These are phyloP conservation scores for Pugionium dolabratum DNA, from an alignment of 345 rosid genomes.

Conservation along the genomic window DNA sequence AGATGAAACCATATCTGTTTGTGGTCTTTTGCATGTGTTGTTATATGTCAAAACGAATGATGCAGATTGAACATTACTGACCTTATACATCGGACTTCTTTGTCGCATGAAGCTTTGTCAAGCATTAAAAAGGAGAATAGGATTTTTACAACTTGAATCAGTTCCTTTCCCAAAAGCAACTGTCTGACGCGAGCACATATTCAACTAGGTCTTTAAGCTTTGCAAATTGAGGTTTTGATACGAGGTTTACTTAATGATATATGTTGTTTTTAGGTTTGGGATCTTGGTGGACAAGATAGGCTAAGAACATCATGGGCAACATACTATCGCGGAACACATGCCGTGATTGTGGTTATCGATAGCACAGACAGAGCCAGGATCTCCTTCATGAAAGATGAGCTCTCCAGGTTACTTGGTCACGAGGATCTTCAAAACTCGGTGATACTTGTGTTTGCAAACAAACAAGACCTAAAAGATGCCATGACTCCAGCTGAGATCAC, in stretches of 20 bases:
- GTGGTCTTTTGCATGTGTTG: background rate
- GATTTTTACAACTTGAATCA: background rate
- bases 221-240: background rate
- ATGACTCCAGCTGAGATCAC: conserved; percentile 92
- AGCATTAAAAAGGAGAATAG: background rate
- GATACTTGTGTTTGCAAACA: conserved; percentile 83
- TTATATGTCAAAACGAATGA: background rate
- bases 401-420: conserved; percentile 73
- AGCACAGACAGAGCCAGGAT: conserved; percentile 94
- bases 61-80: background rate
- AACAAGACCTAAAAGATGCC: conserved; percentile 89
- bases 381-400: conserved; percentile 85
- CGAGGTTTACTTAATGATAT: background rate
- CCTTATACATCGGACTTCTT: background rate
- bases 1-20: conserved; percentile 7
- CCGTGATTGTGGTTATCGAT: conserved; percentile 80
- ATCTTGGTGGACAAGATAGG: conserved; percentile 96
- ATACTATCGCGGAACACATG: conserved; percentile 90
- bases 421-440: conserved; percentile 76
- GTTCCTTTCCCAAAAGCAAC: background rate
- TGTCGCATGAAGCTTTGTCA: background rate
- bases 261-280: conserved; percentile 73
- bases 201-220: background rate
- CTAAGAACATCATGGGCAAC: conserved; percentile 96
- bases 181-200: background rate